A percentile compares a stretch with the other conserved stretches of the same genome.
Evolutionary conservation across 208 protist genomes (phyloP).

Genomic region (Crithidia mellificae): DNA sequence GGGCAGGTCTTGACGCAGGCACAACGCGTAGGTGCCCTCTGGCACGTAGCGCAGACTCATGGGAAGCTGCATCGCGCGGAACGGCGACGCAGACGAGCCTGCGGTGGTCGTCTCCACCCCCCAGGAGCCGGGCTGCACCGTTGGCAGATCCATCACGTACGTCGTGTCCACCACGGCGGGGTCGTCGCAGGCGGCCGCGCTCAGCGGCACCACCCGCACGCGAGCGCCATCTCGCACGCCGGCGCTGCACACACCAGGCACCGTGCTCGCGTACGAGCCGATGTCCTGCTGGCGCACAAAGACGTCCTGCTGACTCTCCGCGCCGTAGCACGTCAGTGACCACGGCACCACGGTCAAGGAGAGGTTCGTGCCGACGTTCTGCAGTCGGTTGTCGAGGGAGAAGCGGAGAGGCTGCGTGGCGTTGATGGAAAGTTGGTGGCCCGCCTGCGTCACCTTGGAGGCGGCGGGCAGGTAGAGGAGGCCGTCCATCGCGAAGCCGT

Average conservation of each 20-base stretch:
- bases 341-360: constrained; percentile 26
- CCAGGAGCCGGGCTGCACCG: constrained; percentile 32
- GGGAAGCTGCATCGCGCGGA: constrained; percentile 34
- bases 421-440: too few relatives aligned
- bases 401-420: constrained; percentile 37
- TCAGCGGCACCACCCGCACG: constrained; percentile 48
- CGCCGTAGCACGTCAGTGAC: constrained; percentile 51
- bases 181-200: constrained; percentile 26
- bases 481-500: constrained; percentile 49
- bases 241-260: constrained; percentile 34
- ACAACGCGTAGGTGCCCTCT: constrained; percentile 47
- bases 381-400: constrained; percentile 35
- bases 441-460: neutral
- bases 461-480: constrained; percentile 56
- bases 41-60: constrained; percentile 43
- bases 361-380: constrained; percentile 22
- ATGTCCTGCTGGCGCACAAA: constrained; percentile 43
- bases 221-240: constrained; percentile 46
- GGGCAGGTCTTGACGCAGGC: constrained; percentile 42
- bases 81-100: constrained; percentile 13
- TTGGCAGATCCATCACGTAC: constrained; percentile 28
- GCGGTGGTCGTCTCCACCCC: neutral
- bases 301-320: constrained; percentile 16
- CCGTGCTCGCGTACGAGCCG: constrained; percentile 38
- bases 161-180: constrained; percentile 19